Evolutionary conservation across 1,284 basidiomycete genomes (phyloP).

Genomic region (Sporisorium graminicola): DNA sequence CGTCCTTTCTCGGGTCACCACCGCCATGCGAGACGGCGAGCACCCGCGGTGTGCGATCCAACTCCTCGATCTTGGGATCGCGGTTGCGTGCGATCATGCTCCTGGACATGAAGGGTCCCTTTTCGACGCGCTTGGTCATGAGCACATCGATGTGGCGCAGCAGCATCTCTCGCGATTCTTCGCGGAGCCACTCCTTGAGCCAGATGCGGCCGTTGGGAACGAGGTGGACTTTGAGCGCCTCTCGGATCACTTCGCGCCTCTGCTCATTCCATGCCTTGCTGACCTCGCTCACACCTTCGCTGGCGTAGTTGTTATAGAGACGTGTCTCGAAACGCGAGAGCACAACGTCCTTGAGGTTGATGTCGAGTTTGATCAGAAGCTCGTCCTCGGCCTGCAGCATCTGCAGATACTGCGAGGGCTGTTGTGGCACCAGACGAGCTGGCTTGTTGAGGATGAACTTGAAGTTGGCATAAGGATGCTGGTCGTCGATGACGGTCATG

Average conservation of each 20-base stretch:
- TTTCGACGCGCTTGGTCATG: conserved; percentile 70
- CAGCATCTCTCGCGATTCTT: conserved; percentile 84
- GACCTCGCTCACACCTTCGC: conserved; percentile 86
- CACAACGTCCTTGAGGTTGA: conserved; percentile 73
- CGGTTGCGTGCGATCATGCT: conserved; percentile 62
- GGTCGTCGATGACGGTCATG: conserved; percentile 87
- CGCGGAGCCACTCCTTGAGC: conserved; percentile 88
- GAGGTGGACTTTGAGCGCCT: conserved; percentile 82
- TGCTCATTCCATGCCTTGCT: conserved; percentile 94
- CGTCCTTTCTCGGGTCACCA: conserved; percentile 91
- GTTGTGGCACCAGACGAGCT: conserved; percentile 76
- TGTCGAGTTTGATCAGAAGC: conserved; percentile 82
- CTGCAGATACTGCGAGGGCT: conserved; percentile 82
- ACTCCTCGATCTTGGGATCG: conserved; percentile 73
- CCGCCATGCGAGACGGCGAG: conserved; percentile 94
- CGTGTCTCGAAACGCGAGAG: conserved; percentile 55
- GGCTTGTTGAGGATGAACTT: conserved; percentile 92
- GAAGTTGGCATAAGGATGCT: conserved; percentile 91
- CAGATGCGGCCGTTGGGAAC: conserved; percentile 86
- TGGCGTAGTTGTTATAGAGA: conserved; percentile 84
- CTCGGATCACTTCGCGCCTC: conserved; percentile 81
- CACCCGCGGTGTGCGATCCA: conserved; percentile 82
- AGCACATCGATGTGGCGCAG: conserved; percentile 58
- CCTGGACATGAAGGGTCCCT: conserved; percentile 78
- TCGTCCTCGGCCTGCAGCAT: conserved; percentile 92